phyloP scores from a whole-genome alignment of 768 basidiomycete genomes.

The Tulasnella sp. region DNA sequence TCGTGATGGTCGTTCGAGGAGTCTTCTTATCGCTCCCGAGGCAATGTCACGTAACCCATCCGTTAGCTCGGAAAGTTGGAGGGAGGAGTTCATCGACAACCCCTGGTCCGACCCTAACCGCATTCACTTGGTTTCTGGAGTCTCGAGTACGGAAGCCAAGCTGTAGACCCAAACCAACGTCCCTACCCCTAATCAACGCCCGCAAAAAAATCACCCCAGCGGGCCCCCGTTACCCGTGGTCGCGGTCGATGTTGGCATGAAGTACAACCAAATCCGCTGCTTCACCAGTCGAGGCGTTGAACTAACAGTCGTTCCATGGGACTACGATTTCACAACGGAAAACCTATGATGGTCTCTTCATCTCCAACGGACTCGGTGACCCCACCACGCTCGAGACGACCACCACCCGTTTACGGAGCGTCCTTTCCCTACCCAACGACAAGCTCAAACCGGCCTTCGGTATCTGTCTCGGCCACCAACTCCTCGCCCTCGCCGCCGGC shows the following conservation, averaged over 20 bases:
- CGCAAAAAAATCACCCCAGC: slow-evolving; percentile 64
- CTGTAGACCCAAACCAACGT: slow-evolving; percentile 55
- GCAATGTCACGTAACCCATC: slow-evolving; percentile 49
- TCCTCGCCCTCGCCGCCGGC: slow-evolving; percentile 91
- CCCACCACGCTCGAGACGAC: slow-evolving; percentile 78
- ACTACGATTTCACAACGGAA: slow-evolving; percentile 89
- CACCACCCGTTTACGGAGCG: slow-evolving; percentile 60
- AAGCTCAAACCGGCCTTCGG: slow-evolving; percentile 89
- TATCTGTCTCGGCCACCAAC: slow-evolving; percentile 97
- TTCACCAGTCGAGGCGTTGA: slow-evolving; percentile 89
- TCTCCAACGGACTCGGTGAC: slow-evolving; percentile 98
- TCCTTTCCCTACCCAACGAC: slow-evolving; percentile 51
- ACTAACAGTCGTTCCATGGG: slow-evolving; percentile 96
- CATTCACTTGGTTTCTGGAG: slow-evolving; percentile 84
- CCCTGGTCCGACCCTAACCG: slow-evolving; percentile 86
- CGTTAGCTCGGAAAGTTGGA: slow-evolving; percentile 57
- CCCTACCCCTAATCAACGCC: slow-evolving; percentile 39
- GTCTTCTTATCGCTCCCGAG: slow-evolving; percentile 32
- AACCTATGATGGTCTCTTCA: slow-evolving; percentile 90
- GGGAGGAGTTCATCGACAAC: slow-evolving; percentile 75
- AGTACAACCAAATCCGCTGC: slow-evolving; percentile 98
- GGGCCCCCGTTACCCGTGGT: slow-evolving; percentile 79
- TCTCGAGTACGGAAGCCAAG: slow-evolving; percentile 68
- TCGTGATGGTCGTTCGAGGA: slow-evolving; percentile 34
- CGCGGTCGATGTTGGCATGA: slow-evolving; percentile 98